phyloP scores from a whole-genome alignment of 805 yeast species.

The Crinitomyces ghanaensis region DNA sequence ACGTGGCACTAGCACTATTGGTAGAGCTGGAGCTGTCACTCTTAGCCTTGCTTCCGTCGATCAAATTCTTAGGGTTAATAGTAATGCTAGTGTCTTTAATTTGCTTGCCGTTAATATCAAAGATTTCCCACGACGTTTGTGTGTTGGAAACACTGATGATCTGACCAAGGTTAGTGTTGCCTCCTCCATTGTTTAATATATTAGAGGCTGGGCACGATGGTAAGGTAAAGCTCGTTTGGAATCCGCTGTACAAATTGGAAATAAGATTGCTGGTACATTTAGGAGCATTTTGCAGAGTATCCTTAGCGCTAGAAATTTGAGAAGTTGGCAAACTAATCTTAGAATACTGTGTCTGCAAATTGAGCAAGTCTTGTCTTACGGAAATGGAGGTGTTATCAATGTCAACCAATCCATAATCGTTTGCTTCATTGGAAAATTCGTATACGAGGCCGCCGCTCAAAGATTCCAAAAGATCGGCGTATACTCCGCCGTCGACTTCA shows the following conservation, averaged over 20 bases:
- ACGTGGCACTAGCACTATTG: slow-evolving; percentile 9
- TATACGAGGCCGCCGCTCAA: slow-evolving; percentile 91
- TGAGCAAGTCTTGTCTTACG: slow-evolving; percentile 45
- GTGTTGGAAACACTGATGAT: slow-evolving; percentile 19
- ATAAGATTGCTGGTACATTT: slow-evolving; percentile 18
- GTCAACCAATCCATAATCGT: slow-evolving; percentile 70
- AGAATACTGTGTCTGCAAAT: slow-evolving; percentile 46
- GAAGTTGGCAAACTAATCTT: slow-evolving; percentile 25
- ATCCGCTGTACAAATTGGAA: slow-evolving; percentile 17
- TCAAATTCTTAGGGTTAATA: slow-evolving; percentile 15
- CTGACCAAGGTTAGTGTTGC: slow-evolving; percentile 28
- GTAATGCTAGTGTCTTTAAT: slow-evolving; percentile 18
- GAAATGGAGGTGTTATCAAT: slow-evolving; percentile 42
- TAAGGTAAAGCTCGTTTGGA: slow-evolving; percentile 22
- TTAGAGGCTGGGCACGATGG: slow-evolving; percentile 28
- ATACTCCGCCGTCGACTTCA: slow-evolving; percentile 58
- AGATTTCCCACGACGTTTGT: slow-evolving; percentile 21
- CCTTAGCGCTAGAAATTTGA: slow-evolving; percentile 12
- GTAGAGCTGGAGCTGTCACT: slow-evolving; percentile 9
- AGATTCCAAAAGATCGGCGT: slow-evolving; percentile 40
- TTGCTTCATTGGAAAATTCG: slow-evolving; percentile 70
- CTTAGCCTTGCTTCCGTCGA: slow-evolving; percentile 17
- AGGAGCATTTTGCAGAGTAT: slow-evolving; percentile 18
- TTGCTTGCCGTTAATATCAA: slow-evolving; percentile 22
- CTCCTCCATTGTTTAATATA: slow-evolving; percentile 28